These are phyloP conservation scores for Platismatia glauca DNA, from an alignment of 495 filamentous ascomycete genomes.

Conservation along the genomic window DNA sequence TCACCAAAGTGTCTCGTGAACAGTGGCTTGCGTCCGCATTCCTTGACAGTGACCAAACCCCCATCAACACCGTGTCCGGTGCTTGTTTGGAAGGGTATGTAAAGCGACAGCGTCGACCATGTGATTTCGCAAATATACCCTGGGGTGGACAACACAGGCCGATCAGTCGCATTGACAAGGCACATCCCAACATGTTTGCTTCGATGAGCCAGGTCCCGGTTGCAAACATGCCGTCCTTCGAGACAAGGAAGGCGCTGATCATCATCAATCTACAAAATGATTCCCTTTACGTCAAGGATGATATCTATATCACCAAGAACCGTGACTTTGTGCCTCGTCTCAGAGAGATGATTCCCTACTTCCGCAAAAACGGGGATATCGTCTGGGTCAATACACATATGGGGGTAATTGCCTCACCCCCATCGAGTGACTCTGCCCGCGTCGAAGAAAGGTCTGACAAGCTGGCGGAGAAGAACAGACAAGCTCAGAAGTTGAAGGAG, in stretches of 20 bases:
- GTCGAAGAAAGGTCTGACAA: constrained; percentile 19
- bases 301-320: constrained; percentile 55
- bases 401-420: constrained; percentile 13
- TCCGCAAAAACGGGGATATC: constrained; percentile 71
- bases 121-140: not conserved
- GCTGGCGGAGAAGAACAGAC: constrained; percentile 16
- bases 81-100: not conserved
- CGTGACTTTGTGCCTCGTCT: constrained; percentile 60
- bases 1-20: not conserved
- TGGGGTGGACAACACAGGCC: not conserved
- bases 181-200: constrained; percentile 18
- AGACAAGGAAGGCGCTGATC: constrained; percentile 75
- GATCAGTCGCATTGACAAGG: not conserved
- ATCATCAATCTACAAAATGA: constrained; percentile 89
- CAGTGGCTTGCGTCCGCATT: not conserved
- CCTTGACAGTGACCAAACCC: not conserved
- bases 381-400: constrained; percentile 80
- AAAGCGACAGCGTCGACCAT: not conserved
- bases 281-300: constrained; percentile 63
- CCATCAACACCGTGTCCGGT: not conserved
- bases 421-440: constrained; percentile 15
- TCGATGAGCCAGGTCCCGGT: constrained; percentile 12
- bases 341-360: constrained; percentile 55
- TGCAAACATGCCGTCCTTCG: constrained; percentile 40
- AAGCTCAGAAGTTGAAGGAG: constrained; percentile 17